Percentiles rank a stretch among this genome's conserved stretches.
These are phyloP conservation scores for Neurospora tetraspora DNA, from an alignment of 495 filamentous ascomycete species.

Conservation along the genomic window DNA sequence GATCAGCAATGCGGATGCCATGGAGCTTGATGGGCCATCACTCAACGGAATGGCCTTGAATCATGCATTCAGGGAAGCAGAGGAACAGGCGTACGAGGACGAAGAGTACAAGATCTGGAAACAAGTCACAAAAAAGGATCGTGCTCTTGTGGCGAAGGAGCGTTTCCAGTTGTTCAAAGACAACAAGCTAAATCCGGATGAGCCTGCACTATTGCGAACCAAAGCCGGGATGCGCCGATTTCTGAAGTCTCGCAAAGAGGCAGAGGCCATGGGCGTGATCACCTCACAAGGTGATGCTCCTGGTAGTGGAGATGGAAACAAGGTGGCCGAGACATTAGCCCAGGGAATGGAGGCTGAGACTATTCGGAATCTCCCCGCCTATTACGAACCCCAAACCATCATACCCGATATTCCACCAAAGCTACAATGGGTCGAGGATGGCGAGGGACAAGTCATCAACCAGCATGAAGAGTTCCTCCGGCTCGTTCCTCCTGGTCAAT, in stretches of 20 bases:
- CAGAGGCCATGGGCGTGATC: constrained; percentile 32
- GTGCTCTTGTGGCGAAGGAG: constrained; percentile 71
- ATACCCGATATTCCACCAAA: constrained; percentile 74
- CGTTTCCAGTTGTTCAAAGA: constrained; percentile 76
- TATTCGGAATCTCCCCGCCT: constrained; percentile 74
- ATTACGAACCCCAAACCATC: constrained; percentile 78
- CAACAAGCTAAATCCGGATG: constrained; percentile 75
- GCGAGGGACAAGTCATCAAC: constrained; percentile 76
- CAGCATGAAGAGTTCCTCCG: constrained; percentile 71
- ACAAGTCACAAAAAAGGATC: constrained; percentile 93
- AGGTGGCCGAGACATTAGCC: constrained; percentile 61
- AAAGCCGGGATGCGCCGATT: constrained; percentile 59
- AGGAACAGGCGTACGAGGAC: constrained; percentile 54
- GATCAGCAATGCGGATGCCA: constrained; percentile 63
- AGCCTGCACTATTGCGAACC: constrained; percentile 74
- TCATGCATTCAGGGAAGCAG: constrained; percentile 41
- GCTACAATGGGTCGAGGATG: constrained; percentile 78
- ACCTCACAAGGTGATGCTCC: constrained; percentile 36
- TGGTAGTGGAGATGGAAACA: constrained; percentile 27
- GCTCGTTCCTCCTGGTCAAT: constrained; percentile 62
- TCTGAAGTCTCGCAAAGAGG: constrained; percentile 61
- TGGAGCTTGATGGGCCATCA: constrained; percentile 69
- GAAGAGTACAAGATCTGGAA: constrained; percentile 97
- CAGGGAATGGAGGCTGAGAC: constrained; percentile 86
- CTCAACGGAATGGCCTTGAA: constrained; percentile 49